These are phyloP conservation scores for Halenospora varia DNA, from an alignment of 495 filamentous ascomycete species.

Conservation along the genomic window DNA sequence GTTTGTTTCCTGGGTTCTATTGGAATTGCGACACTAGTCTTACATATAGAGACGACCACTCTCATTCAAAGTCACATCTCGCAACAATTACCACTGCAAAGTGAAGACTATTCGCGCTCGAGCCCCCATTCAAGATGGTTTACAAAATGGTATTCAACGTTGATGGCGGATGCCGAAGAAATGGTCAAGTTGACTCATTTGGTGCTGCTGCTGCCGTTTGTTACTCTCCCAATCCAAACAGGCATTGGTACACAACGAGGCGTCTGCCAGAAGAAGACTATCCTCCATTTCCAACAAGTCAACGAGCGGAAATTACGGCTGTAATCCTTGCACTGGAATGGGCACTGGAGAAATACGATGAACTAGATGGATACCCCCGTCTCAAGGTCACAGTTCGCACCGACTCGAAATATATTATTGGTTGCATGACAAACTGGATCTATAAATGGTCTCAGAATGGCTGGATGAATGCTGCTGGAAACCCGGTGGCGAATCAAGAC, in stretches of 20 bases:
- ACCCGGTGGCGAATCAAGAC: conserved; percentile 30
- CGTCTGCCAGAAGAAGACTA: background rate
- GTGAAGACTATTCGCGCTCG: too few species aligned
- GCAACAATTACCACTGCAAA: too few species aligned
- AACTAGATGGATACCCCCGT: conserved; percentile 9
- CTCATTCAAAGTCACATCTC: too few species aligned
- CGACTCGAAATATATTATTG: conserved; percentile 30
- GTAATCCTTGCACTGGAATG: conserved; percentile 35
- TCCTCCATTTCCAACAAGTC: conserved; percentile 30
- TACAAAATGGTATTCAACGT: conserved; percentile 37
- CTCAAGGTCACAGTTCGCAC: conserved; percentile 26
- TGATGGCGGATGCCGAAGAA: conserved; percentile 37
- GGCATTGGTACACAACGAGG: background rate
- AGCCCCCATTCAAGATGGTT: too few species aligned
- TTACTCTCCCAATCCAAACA: conserved; percentile 10
- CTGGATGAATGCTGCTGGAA: conserved; percentile 25
- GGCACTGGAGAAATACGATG: conserved; percentile 26
- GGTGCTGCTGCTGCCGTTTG: conserved; percentile 35
- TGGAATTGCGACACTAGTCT: too few species aligned
- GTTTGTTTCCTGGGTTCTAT: too few species aligned
- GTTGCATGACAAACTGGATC: conserved; percentile 28
- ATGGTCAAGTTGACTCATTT: conserved; percentile 25
- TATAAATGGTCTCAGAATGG: conserved; percentile 28
- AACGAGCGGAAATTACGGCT: conserved; percentile 36
- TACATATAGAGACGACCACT: too few species aligned